Evolutionary conservation across 352 stramenopile species (phyloP), one percentile per base, ranked within the genome.

Genomic region (Globisporangium uncinulatum): DNA sequence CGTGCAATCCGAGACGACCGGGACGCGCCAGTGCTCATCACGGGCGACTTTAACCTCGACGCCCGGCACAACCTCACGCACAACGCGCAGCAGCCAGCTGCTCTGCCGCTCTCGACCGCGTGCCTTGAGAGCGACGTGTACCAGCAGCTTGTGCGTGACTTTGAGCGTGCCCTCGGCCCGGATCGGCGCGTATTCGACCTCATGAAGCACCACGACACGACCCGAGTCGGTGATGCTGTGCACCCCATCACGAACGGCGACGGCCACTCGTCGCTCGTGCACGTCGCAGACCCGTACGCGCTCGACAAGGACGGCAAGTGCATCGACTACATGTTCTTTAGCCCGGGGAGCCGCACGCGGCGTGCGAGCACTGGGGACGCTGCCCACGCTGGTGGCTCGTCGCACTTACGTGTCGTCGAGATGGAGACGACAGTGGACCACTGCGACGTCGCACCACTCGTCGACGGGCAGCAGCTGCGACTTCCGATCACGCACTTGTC

Each of bases 291-390:
- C 32, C 68, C 79, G 32, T 49, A 73, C 9, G 74, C 67, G 1
- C 66, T 51, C 1, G 63, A 87, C 10, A 83, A 79, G 42, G 70
- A 86, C 51, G 83, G 83, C 67, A 93, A 93, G 56, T 93, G 83
- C 62, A 93, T 93, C 56, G 83, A 93, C 71, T 93, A 89, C 63
- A 80, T 93, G 69, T 91, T 93, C 56, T 86, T 87, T 63, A 76
- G 79, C 44, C 71, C 79, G 0, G 65, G 66, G 0, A 66, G 67
- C 8, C 70, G 60, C 32, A 70, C 75, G 19, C 66, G 65, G 13
- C 56, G 48, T 56, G 14, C 53, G 20, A 46, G 39, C 48, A 34
- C 48, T n/a, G 56, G 58, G 4, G 68, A 77, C 44, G 67, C 72
- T n/a, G n/a, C n/a, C n/a, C n/a, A n/a, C n/a, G 9, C 57, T 46